Conservation (phyloP, 306 rosid genomes). For the Chamaecrista fasciculata region DNA sequence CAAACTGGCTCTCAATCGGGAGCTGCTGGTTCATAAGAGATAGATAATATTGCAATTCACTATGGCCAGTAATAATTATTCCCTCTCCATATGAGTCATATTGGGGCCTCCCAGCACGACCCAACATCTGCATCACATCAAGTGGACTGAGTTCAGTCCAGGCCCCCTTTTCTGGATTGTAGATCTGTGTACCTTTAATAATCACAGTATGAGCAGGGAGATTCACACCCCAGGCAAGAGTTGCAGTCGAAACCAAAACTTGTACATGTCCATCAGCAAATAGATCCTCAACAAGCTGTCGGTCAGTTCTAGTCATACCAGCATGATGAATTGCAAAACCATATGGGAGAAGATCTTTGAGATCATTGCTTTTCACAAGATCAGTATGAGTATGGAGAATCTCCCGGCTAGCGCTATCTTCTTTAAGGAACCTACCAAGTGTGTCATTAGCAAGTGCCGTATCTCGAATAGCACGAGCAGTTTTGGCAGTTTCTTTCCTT, state of each 20-base stretch:
- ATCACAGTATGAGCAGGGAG: slow-evolving; percentile 92
- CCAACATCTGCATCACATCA: slow-evolving; percentile 95
- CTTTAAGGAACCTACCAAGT: slow-evolving; percentile 85
- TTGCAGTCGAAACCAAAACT: slow-evolving; percentile 94
- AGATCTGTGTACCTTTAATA: slow-evolving; percentile 93
- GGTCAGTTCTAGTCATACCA: slow-evolving; percentile 86
- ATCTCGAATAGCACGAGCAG: slow-evolving; percentile 98
- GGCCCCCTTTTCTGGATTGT: slow-evolving; percentile 92
- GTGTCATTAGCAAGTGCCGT: slow-evolving; percentile 93
- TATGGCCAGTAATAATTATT: slow-evolving; percentile 85
- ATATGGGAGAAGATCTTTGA: slow-evolving; percentile 90
- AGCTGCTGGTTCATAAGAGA: slow-evolving; percentile 95
- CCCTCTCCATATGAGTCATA: slow-evolving; percentile 87
- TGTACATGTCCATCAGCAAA: slow-evolving; percentile 94
- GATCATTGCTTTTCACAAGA: slow-evolving; percentile 90
- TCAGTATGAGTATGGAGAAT: slow-evolving; percentile 93
- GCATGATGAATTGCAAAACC: slow-evolving; percentile 99
- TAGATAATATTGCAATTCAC: slow-evolving; percentile 88
- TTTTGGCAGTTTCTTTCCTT: slow-evolving; percentile 93
- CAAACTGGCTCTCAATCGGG: slow-evolving; percentile 92
- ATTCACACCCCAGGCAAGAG: slow-evolving; percentile 99
- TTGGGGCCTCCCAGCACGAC: slow-evolving; percentile 98
- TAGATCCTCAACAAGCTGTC: slow-evolving; percentile 95
- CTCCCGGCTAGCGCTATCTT: slow-evolving; percentile 97
- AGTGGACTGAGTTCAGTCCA: slow-evolving; percentile 98